phyloP scores from a whole-genome alignment of 169 alveolate genomes.

The Eimeria tenella region DNA sequence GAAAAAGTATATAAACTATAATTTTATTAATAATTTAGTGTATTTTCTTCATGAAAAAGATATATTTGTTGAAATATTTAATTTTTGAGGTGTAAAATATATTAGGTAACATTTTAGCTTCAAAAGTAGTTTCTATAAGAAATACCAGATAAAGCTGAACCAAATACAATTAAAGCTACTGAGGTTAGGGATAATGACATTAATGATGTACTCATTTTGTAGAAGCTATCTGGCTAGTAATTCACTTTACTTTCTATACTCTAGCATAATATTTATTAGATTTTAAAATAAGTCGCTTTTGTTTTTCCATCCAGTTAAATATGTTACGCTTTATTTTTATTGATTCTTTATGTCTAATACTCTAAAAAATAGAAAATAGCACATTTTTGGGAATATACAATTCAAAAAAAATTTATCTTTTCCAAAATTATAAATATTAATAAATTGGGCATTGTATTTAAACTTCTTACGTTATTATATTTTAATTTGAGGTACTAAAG shows the following conservation, averaged over 20 bases:
- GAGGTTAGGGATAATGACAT: neutral
- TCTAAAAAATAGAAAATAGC: neutral
- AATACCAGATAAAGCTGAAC: neutral
- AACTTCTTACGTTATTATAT: conserved; percentile 22
- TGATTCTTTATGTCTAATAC: neutral
- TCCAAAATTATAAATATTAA: conserved; percentile 46
- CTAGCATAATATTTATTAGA: conserved; percentile 33
- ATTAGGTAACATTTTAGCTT: conserved; percentile 14
- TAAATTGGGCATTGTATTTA: neutral
- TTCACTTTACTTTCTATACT: conserved; percentile 35
- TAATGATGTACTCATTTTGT: conserved; percentile 19
- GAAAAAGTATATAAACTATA: conserved; percentile 43
- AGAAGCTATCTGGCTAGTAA: conserved; percentile 19
- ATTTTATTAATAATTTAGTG: conserved; percentile 72
- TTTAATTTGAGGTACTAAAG: conserved; percentile 58
- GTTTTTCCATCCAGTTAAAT: neutral
- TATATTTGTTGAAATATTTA: conserved; percentile 48
- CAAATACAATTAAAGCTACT: neutral
- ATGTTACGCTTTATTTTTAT: neutral
- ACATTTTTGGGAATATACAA: neutral
- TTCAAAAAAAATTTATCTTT: conserved; percentile 9
- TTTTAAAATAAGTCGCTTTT: conserved; percentile 2
- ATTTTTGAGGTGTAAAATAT: neutral
- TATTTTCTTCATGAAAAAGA: conserved; percentile 47
- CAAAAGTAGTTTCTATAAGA: neutral